Evolutionary conservation across 257 asterid genomes (phyloP).

Genomic region (Ilex asprella): DNA sequence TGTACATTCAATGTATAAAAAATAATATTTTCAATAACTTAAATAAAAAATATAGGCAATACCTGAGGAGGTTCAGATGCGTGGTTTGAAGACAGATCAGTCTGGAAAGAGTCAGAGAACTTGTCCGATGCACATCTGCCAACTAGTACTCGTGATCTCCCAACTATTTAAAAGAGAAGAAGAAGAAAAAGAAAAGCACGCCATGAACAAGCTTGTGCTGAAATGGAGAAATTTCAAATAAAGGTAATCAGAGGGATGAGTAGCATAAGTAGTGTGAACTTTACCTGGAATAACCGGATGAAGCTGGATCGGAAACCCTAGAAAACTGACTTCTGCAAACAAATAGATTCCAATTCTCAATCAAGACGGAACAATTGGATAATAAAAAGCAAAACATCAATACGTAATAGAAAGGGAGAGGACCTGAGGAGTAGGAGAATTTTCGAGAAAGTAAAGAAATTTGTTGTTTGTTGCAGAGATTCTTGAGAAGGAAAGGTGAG

Average conservation of each 20-base stretch:
- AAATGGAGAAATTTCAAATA: not conserved
- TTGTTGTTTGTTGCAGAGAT: conserved; percentile 11
- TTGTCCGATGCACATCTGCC: conserved; percentile 34
- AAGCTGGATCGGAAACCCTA: not conserved
- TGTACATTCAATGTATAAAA: too few relatives aligned
- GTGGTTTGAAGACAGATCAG: conserved; percentile 25
- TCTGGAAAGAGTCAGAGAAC: conserved; percentile 16
- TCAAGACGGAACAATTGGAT: not conserved
- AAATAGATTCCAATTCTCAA: not conserved
- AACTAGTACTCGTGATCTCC: conserved; percentile 21
- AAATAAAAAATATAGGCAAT: conserved; percentile 7
- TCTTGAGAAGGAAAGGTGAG: conserved; percentile 9
- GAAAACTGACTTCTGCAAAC: conserved; percentile 10
- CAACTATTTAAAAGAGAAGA: conserved; percentile 22
- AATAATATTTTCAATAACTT: too few relatives aligned
- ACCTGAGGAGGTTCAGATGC: conserved; percentile 37
- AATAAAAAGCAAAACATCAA: not conserved
- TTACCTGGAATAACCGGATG: conserved; percentile 7
- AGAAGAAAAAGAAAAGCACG: not conserved
- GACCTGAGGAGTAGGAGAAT: conserved; percentile 28
- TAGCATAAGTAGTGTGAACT: not conserved
- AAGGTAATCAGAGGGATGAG: too few relatives aligned
- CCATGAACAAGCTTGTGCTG: not conserved
- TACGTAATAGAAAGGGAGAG: not conserved
- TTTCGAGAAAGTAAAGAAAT: conserved; percentile 17